Evolutionary conservation across 352 stramenopile species (phyloP).

Genomic region (Pythium biforme): DNA sequence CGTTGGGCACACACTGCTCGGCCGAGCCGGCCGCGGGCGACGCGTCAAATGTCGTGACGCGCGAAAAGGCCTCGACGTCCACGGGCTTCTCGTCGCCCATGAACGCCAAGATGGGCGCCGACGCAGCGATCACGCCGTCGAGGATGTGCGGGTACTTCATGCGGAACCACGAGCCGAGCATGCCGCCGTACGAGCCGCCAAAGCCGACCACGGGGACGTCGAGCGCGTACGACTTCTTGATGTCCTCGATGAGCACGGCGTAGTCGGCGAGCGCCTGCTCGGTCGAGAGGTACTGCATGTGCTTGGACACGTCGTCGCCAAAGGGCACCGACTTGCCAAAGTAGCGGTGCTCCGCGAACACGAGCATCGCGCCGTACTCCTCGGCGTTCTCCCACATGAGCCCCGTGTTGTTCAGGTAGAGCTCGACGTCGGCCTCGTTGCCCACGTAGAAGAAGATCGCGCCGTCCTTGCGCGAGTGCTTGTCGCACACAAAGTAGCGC

Average conservation of each 20-base stretch:
- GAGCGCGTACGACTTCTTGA: conserved; percentile 49
- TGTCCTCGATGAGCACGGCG: conserved; percentile 47
- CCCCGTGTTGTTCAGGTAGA: conserved; percentile 95
- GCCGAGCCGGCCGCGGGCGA: conserved; percentile 61
- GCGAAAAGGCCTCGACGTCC: conserved; percentile 65
- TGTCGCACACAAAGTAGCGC: conserved; percentile 89
- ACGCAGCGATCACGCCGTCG: conserved; percentile 90
- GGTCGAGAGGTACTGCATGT: conserved; percentile 74
- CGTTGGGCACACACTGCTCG: conserved; percentile 75
- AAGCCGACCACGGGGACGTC: conserved; percentile 87
- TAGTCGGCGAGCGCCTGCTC: conserved; percentile 92
- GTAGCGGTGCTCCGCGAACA: conserved; percentile 97
- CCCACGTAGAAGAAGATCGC: conserved; percentile 94
- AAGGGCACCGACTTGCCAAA: conserved; percentile 92
- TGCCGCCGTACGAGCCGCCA: conserved; percentile 92
- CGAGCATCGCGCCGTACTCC: conserved; percentile 89
- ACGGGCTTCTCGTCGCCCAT: conserved; percentile 51
- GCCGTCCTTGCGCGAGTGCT: conserved; percentile 56
- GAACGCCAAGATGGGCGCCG: conserved; percentile 85
- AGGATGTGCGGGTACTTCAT: conserved; percentile 92
- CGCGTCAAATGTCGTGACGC: conserved; percentile 59
- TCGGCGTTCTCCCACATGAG: conserved; percentile 96
- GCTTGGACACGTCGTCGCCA: conserved; percentile 47
- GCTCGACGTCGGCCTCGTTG: conserved; percentile 94
- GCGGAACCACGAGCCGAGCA: conserved; percentile 91